Percentiles rank a stretch among this genome's conserved stretches.
These are phyloP conservation scores for Xylariaceae sp. DNA, from an alignment of 2,329 filamentous ascomycete species.

Conservation along the genomic window DNA sequence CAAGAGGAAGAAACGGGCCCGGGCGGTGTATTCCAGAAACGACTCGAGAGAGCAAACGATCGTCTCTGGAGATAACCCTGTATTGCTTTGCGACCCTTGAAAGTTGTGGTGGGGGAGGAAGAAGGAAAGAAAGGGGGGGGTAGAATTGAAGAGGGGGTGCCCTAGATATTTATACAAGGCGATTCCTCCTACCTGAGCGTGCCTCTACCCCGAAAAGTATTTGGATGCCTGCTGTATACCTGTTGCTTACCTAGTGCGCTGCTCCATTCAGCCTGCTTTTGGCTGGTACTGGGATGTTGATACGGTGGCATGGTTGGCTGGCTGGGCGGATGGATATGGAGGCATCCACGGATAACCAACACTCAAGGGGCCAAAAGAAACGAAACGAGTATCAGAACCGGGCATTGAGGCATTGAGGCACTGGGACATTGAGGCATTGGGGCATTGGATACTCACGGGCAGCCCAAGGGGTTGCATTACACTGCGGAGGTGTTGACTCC, in stretches of 20 bases:
- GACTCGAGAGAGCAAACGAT: slow-evolving; percentile 37
- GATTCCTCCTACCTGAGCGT: background rate
- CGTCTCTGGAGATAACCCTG: slow-evolving; percentile 47
- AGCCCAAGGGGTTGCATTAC: slow-evolving; percentile 11
- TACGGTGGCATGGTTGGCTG: too few relatives aligned
- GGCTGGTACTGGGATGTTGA: too few relatives aligned
- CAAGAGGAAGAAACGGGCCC: slow-evolving; percentile 47
- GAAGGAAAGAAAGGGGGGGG: slow-evolving; percentile 39
- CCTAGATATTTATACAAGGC: slow-evolving; percentile 35
- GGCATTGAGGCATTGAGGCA: background rate
- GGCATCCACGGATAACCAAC: too few relatives aligned
- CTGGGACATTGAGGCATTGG: background rate
- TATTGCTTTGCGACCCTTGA: slow-evolving; percentile 54
- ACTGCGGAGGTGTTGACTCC: background rate
- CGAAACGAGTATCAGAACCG: background rate
- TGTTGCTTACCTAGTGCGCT: too few relatives aligned
- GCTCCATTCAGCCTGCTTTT: too few relatives aligned
- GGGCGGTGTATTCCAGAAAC: slow-evolving; percentile 39
- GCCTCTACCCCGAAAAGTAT: background rate
- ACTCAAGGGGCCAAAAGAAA: background rate
- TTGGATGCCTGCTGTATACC: too few relatives aligned
- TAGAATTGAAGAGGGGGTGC: slow-evolving; percentile 33
- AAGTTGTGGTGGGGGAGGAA: slow-evolving; percentile 50
- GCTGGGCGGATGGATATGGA: too few relatives aligned
- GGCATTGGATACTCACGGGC: slow-evolving; percentile 6